Base-by-base conservation (phyloP, 768 basidiomycete species). In the Lyophyllum decastes region DNA sequence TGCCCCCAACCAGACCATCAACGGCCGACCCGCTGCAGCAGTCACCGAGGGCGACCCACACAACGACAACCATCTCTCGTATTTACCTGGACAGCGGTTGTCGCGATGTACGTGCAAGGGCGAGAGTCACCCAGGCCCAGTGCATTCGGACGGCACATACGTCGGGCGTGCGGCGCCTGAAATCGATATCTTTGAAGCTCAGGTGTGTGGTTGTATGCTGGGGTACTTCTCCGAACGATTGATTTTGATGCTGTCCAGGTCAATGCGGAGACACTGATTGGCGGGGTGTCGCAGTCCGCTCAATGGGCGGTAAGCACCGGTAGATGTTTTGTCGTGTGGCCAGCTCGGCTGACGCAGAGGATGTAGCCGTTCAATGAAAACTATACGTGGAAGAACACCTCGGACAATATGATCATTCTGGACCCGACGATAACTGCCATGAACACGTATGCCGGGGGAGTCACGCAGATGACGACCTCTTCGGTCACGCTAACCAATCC, bases 111-210 rank as follows among this genome's bases (percentile, higher is more conserved):
- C 95, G 0, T 96, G 95, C 69, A 64, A 76, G 0, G 85, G 87
- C 22, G 93, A 95, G 65, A 79, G 82, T 27, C 94, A 95, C 70
- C 94, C 94, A 34, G 94, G 94, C 2, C 94, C 94, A 2, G 78
- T 81, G 43, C 84, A 88, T 52, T 55, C 79, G 0, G 89, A 94
- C 68, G 90, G 91, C 1, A 80, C 84, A 0, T 94, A 85, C 70
- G 86, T 90, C 2, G 95, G 94, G 1, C 78, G 95, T 21, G 72
- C 88, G 2, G 92, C 94, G 4, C 94, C 94, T 1, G 94, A 96
- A 70, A 95, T 95, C 50, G 95, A 96, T 70, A 69, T 96, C 46
- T 88, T 96, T 57, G 95, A 95, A 73, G 93, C 94, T 7, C 86
- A 90, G 73, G 85, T 71, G 58, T 63, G 64, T 40, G 11, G 9